Evolutionary conservation across 2,329 filamentous ascomycete species (phyloP).

Genomic region (Colletotrichum simmondsii): DNA sequence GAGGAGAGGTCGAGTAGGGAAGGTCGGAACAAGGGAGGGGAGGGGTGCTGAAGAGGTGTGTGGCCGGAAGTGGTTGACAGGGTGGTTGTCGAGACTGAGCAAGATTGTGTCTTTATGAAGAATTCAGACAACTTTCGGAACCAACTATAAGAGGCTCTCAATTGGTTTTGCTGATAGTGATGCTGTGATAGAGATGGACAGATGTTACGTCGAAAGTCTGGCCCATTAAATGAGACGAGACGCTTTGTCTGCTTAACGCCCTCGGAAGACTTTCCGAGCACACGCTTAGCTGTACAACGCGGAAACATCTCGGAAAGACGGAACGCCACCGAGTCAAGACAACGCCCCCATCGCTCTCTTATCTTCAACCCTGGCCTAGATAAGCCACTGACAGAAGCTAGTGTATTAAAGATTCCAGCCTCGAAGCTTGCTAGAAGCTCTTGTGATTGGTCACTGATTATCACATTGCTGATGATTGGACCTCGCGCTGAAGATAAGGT

Average conservation of each 20-base stretch:
- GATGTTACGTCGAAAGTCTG: background rate
- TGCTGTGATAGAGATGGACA: background rate
- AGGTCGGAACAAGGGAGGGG: constrained; percentile 13
- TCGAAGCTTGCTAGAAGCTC: background rate
- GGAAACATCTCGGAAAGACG: constrained; percentile 1
- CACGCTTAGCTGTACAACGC: background rate
- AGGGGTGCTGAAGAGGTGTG: background rate
- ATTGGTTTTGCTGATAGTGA: background rate
- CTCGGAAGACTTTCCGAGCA: constrained; percentile 8
- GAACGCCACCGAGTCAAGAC: constrained; percentile 9
- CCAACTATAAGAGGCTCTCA: background rate
- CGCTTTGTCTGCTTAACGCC: background rate
- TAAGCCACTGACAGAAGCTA: background rate
- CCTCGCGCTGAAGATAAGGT: constrained; percentile 15
- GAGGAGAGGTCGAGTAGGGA: background rate
- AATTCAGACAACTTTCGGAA: background rate
- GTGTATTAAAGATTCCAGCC: background rate
- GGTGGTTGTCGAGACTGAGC: background rate
- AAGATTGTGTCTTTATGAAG: constrained; percentile 11
- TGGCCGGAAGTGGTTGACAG: background rate
- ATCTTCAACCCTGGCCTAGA: constrained; percentile 26
- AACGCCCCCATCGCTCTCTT: background rate
- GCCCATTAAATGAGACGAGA: constrained; percentile 9
- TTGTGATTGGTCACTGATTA: constrained; percentile 21
- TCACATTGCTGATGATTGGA: constrained; percentile 17